A percentile compares a stretch with the other conserved stretches of the same genome.
phyloP scores from a whole-genome alignment of 345 rosid genomes.

The Bretschneidera sinensis region DNA sequence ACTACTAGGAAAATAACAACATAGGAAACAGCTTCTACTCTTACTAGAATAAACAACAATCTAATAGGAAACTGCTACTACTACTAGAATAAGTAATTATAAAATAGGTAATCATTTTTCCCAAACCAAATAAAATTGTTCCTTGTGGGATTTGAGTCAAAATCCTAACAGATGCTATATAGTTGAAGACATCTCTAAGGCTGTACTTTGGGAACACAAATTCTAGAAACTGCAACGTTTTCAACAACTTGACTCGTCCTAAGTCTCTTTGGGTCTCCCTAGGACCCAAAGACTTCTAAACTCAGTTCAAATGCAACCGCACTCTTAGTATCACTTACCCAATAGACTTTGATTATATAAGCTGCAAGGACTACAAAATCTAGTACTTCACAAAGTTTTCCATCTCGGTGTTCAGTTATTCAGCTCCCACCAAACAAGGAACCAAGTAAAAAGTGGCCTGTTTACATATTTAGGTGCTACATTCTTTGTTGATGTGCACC shows the following conservation, averaged over 20 bases:
- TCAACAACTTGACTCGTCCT: conserved; percentile 27
- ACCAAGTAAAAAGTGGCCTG: not conserved
- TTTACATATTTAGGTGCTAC: conserved; percentile 7
- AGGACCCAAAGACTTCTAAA: not conserved
- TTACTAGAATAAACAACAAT: too few species aligned
- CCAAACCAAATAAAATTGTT: too few species aligned
- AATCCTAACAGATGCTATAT: too few species aligned
- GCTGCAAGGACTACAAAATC: conserved; percentile 15
- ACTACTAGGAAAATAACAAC: too few species aligned
- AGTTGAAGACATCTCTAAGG: conserved; percentile 27
- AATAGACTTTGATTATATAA: not conserved
- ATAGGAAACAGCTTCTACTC: too few species aligned
- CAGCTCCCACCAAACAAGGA: conserved; percentile 12
- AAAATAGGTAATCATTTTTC: too few species aligned
- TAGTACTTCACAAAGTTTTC: not conserved
- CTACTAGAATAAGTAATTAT: too few species aligned
- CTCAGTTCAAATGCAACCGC: conserved; percentile 27
- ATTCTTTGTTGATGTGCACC: conserved; percentile 4
- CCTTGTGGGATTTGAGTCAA: too few species aligned
- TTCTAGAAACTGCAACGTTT: conserved; percentile 17
- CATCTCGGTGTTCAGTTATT: conserved; percentile 25
- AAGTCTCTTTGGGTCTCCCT: conserved; percentile 24
- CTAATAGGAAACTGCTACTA: too few species aligned
- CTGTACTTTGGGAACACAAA: conserved; percentile 5
- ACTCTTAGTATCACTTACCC: not conserved